Evolutionary conservation across 2,329 filamentous ascomycete genomes (phyloP), one percentile per base, ranked within the genome.

Genomic region (Aspergillus brunneoviolaceus): DNA sequence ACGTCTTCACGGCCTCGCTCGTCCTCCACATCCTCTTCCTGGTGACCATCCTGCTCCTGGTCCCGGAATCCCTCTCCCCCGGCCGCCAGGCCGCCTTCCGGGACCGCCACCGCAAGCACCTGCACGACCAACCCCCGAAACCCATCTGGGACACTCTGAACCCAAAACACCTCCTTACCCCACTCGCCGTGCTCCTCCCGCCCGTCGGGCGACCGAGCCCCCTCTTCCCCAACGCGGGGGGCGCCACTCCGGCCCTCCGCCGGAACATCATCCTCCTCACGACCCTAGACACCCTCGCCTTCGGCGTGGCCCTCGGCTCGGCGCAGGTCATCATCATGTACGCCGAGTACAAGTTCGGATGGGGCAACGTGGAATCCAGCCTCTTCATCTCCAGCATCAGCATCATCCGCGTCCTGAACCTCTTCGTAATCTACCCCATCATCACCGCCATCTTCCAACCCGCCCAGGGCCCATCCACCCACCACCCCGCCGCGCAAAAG

Each of bases 271-370:
- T 96, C 3, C 78, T 94, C 0, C 82, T 99, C 9, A 90, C 92
- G 2, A 80, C 87, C 5, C 87, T 93, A 58, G 95, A 98, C 71
- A 90, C 89, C 27, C 86, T 91, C 64, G 85, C 96, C 65, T 89
- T 97, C 62, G 89, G 91, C 23, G 85, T 92, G 0, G 87, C 89
- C 7, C 90, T 97, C 83, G 91, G 93, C 51, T 85, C 87, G 0
- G 87, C 91, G 62, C 86, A 88, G n/a, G 87, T 97, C 39, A 82
- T 95, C 21, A 83, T 98, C 58, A 85, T 96, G 57, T 99, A 98
- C 76, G 87, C 87, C 25, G 88, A 91, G 65, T 89, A 85, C 69
- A 84, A 87, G 67, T 98, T 96, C 71, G 81, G 84, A 57, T 98
- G 95, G 95, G 85, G 86, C 51, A 92, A 88, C 45, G 83, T 91